phyloP scores from a whole-genome alignment of 352 stramenopile species.

The Phytophthora sp. region DNA sequence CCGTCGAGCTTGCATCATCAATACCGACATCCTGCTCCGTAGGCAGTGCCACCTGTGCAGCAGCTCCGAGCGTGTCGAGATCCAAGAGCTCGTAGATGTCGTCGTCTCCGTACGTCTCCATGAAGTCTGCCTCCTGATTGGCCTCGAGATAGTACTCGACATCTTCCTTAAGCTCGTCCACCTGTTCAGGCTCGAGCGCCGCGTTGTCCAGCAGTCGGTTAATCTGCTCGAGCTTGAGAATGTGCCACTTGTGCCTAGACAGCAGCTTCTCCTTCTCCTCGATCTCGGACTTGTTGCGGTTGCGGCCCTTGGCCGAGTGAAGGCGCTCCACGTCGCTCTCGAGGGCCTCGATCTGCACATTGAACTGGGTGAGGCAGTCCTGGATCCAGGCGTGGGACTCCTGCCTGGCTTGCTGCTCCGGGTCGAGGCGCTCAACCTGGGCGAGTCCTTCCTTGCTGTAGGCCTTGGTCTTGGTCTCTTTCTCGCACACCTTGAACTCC shows the following conservation, averaged over 20 bases:
- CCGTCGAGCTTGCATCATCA: conserved; percentile 45
- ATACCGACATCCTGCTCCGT: conserved; percentile 77
- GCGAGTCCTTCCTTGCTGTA: conserved; percentile 98
- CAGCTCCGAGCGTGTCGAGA: conserved; percentile 88
- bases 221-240: conserved; percentile 98
- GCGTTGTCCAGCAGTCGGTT: conserved; percentile 98
- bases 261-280: conserved; percentile 92
- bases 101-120: conserved; percentile 91
- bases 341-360: conserved; percentile 90
- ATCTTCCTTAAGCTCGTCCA: conserved; percentile 98
- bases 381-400: conserved; percentile 87
- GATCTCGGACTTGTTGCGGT: conserved; percentile 95
- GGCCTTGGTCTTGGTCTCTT: conserved; percentile 99
- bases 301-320: conserved; percentile 91
- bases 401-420: conserved; percentile 83
- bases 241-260: conserved; percentile 95
- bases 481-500: conserved; percentile 99
- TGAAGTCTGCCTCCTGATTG: conserved; percentile 93
- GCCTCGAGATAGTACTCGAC: conserved; percentile 98
- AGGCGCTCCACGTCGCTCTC: conserved; percentile 85
- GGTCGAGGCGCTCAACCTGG: conserved; percentile 92
- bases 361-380: conserved; percentile 80
- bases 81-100: conserved; percentile 97
- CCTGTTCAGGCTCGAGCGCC: conserved; percentile 88
- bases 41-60: conserved; percentile 73